These are phyloP conservation scores for Wilcoxina mikolae DNA, from an alignment of 495 filamentous ascomycete species.

Conservation along the genomic window DNA sequence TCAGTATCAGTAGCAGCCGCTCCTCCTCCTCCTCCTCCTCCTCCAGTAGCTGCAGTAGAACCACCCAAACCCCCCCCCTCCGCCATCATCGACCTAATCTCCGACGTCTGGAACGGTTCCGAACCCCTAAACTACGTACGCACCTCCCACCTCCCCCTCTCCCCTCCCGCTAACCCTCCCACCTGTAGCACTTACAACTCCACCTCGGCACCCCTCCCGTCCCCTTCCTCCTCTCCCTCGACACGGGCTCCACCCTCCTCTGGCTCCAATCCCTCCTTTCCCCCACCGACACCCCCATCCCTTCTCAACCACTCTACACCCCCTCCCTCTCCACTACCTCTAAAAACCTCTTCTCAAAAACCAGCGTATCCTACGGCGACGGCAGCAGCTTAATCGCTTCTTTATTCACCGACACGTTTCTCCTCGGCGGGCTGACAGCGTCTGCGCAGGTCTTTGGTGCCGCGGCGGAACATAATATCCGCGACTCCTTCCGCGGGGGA, in stretches of 20 bases:
- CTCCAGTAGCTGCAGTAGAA: neutral
- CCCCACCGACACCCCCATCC: neutral
- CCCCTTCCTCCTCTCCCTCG: neutral
- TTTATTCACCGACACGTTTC: neutral
- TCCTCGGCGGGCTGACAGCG: neutral
- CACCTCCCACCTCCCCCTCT: neutral
- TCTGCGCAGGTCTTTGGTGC: neutral
- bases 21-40: too few species aligned
- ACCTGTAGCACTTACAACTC: neutral
- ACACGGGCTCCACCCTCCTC: conserved; percentile 2
- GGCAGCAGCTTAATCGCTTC: neutral
- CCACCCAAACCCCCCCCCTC: neutral
- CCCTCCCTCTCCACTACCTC: neutral
- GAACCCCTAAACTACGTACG: conserved; percentile 2
- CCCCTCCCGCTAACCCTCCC: neutral
- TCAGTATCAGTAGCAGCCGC: too few species aligned
- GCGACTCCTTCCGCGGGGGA: neutral
- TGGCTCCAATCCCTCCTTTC: neutral
- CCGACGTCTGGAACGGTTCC: conserved; percentile 3
- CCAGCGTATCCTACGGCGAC: neutral
- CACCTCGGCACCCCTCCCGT: neutral
- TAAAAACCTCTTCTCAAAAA: too few species aligned
- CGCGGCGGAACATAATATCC: neutral
- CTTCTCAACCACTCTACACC: neutral
- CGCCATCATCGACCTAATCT: neutral